phyloP scores from a whole-genome alignment of 2,329 filamentous ascomycete genomes.

The Arachnomyces sp. region DNA sequence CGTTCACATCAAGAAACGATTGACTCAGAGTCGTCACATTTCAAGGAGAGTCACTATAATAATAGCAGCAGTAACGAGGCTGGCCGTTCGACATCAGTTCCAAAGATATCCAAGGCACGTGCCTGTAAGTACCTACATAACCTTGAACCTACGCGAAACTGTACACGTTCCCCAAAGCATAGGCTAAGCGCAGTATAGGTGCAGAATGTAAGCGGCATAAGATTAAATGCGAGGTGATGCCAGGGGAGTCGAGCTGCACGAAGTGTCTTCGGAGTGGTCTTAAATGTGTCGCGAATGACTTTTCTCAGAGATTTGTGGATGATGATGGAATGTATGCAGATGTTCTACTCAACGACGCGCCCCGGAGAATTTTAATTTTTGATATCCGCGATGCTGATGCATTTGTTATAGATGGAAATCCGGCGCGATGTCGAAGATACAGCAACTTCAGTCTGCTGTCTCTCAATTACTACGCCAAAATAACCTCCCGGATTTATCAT shows the following conservation, averaged over 20 bases:
- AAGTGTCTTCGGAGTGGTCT: conserved; percentile 44
- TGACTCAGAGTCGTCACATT: too few species aligned
- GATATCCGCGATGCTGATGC: conserved; percentile 1
- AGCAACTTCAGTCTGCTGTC: conserved; percentile 38
- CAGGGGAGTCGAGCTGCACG: conserved; percentile 39
- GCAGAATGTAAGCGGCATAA: conserved; percentile 47
- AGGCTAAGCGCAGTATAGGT: conserved; percentile 21
- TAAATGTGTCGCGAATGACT: conserved; percentile 48
- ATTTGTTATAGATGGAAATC: conserved; percentile 35
- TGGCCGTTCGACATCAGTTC: conserved; percentile 13
- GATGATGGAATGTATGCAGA: conserved; percentile 43
- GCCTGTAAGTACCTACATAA: conserved; percentile 27
- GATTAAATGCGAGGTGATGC: conserved; percentile 46
- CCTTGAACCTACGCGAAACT: too few species aligned
- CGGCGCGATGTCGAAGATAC: conserved; percentile 33
- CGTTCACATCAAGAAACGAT: too few species aligned
- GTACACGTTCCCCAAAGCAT: background rate
- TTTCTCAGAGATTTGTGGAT: conserved; percentile 47
- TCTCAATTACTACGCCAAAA: conserved; percentile 37
- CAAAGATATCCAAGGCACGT: conserved; percentile 34
- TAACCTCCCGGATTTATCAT: conserved; percentile 34
- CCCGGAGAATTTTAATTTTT: conserved; percentile 3
- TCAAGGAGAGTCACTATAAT: too few species aligned
- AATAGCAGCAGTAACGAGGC: too few species aligned
- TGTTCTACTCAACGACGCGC: background rate